Conservation (phyloP, 352 stramenopile genomes). For the Phytopythium boreale region DNA sequence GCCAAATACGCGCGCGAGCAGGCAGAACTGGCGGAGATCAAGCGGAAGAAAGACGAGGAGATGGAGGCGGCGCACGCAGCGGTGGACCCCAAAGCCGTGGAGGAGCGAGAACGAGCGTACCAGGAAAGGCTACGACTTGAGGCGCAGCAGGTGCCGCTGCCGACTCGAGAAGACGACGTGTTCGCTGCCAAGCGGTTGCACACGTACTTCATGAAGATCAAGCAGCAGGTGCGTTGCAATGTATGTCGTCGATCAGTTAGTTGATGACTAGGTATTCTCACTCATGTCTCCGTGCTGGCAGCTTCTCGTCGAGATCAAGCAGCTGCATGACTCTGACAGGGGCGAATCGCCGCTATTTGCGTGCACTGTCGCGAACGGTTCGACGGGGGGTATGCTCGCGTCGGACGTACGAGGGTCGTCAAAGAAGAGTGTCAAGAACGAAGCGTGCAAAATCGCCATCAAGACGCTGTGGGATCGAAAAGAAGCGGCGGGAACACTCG, state of each 20-base stretch:
- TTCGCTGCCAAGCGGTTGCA: slow-evolving; percentile 39
- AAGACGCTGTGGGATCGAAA: slow-evolving; percentile 83
- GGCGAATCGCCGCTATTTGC: slow-evolving; percentile 63
- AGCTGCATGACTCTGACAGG: slow-evolving; percentile 39
- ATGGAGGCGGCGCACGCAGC: slow-evolving; percentile 10
- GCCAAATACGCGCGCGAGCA: slow-evolving; percentile 24
- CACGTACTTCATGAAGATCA: slow-evolving; percentile 66
- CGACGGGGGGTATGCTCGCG: slow-evolving; percentile 35
- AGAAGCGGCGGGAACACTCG: slow-evolving; percentile 39
- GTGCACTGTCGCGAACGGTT: slow-evolving; percentile 45
- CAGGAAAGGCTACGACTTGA: slow-evolving; percentile 28
- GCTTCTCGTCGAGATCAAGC: slow-evolving; percentile 45
- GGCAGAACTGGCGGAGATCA: slow-evolving; percentile 28
- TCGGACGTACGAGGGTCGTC: slow-evolving; percentile 49
- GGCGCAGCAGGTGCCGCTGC: slow-evolving; percentile 36
- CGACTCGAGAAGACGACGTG: slow-evolving; percentile 68
- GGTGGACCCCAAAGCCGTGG: slow-evolving; percentile 15
- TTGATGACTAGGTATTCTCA: not conserved
- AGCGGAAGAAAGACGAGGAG: slow-evolving; percentile 23
- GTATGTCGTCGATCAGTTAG: not conserved
- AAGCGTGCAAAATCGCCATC: slow-evolving; percentile 56
- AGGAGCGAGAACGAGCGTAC: slow-evolving; percentile 42
- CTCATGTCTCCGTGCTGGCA: not conserved
- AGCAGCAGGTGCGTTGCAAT: slow-evolving; percentile 32
- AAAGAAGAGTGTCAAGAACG: slow-evolving; percentile 73